These are phyloP conservation scores for Ocimum tenuiflorum DNA, from an alignment of 257 asterid species.

Conservation along the genomic window DNA sequence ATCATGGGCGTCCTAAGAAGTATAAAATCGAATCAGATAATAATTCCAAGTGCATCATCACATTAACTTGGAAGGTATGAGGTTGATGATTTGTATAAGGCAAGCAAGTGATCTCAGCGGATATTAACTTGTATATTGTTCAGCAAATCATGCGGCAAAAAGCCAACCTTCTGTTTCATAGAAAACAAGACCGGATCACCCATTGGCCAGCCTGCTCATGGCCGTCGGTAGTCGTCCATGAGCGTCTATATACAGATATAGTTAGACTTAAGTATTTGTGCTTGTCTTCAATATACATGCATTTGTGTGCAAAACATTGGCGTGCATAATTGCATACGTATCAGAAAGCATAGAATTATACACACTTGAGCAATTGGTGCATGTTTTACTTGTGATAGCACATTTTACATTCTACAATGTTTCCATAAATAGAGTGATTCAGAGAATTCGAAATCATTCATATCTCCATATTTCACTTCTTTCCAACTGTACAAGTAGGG, in stretches of 20 bases:
- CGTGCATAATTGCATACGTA: neutral
- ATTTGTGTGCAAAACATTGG: neutral
- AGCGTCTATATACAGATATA: too few species aligned
- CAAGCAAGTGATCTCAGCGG: neutral
- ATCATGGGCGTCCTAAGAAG: conserved; percentile 58
- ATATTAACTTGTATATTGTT: neutral
- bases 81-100: neutral
- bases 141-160: neutral
- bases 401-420: neutral
- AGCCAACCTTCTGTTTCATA: neutral
- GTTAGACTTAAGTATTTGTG: too few species aligned
- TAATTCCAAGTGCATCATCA: neutral
- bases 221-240: neutral
- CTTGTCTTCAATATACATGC: neutral
- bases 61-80: neutral
- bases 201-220: neutral
- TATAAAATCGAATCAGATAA: neutral
- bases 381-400: neutral
- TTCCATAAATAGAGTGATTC: neutral
- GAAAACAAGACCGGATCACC: neutral
- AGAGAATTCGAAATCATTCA: too few species aligned
- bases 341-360: neutral
- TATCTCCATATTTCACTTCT: neutral
- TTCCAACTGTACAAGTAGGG: neutral
- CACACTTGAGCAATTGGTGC: neutral